These are phyloP conservation scores for Sporothrix euskadiensis DNA, from an alignment of 2,329 filamentous ascomycete genomes.

Conservation along the genomic window DNA sequence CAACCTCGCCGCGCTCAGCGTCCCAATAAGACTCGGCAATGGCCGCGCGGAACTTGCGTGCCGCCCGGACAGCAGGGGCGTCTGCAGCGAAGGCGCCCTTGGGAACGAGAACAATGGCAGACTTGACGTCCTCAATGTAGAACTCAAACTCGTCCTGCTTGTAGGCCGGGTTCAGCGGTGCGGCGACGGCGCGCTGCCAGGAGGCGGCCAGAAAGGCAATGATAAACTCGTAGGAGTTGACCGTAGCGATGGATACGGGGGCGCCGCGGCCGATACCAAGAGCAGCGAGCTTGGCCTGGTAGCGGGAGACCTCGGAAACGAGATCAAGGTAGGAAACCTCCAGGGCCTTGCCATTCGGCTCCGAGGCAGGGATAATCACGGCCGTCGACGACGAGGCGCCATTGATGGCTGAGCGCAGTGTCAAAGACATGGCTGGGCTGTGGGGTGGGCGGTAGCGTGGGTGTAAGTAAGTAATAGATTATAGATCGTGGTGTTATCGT, in stretches of 20 bases:
- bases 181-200: constrained; percentile 81
- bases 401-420: constrained; percentile 54
- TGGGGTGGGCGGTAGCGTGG: background rate
- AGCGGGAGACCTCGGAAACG: constrained; percentile 63
- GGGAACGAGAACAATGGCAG: constrained; percentile 74
- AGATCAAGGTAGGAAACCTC: constrained; percentile 71
- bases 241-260: constrained; percentile 78
- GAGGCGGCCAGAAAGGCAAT: constrained; percentile 81
- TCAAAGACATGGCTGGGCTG: constrained; percentile 42
- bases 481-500: background rate
- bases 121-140: constrained; percentile 85
- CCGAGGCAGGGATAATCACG: constrained; percentile 70
- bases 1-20: constrained; percentile 61
- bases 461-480: background rate
- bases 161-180: constrained; percentile 84
- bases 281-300: constrained; percentile 75
- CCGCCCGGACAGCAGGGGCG: constrained; percentile 72
- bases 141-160: constrained; percentile 91
- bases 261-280: constrained; percentile 69
- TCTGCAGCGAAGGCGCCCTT: constrained; percentile 66
- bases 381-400: constrained; percentile 54
- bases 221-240: constrained; percentile 87
- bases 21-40: constrained; percentile 87
- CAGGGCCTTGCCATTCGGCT: constrained; percentile 45
- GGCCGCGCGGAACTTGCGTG: constrained; percentile 76